Conservation (phyloP, 2,329 filamentous ascomycete genomes). For the Tolypocladium endophyticum region DNA sequence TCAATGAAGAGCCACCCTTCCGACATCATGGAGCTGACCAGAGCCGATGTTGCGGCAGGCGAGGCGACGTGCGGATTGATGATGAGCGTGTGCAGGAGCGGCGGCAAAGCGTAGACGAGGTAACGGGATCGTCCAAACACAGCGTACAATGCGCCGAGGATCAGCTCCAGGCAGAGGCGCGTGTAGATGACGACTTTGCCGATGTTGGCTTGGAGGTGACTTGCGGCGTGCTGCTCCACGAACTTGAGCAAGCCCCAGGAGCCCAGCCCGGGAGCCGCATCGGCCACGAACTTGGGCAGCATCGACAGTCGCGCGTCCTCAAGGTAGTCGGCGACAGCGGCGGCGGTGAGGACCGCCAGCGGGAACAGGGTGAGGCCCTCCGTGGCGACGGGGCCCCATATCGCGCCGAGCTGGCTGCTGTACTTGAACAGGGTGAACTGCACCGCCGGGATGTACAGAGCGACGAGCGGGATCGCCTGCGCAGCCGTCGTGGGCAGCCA, state of each 20-base stretch:
- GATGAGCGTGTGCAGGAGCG: slow-evolving; percentile 58
- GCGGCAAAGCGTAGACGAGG: slow-evolving; percentile 57
- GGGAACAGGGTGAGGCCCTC: slow-evolving; percentile 66
- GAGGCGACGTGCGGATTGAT: slow-evolving; percentile 66
- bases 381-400: slow-evolving; percentile 64
- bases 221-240: slow-evolving; percentile 29
- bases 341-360: slow-evolving; percentile 51
- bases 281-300: slow-evolving; percentile 46
- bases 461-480: slow-evolving; percentile 58
- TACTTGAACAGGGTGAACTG: slow-evolving; percentile 62
- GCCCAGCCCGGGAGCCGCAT: slow-evolving; percentile 54
- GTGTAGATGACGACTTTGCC: slow-evolving; percentile 56
- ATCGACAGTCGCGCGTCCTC: slow-evolving; percentile 48
- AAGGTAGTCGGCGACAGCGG: slow-evolving; percentile 52
- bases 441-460: slow-evolving; percentile 61
- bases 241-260: slow-evolving; percentile 56
- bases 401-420: slow-evolving; percentile 56
- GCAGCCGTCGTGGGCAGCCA: slow-evolving; percentile 37
- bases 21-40: slow-evolving; percentile 56
- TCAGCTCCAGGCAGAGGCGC: slow-evolving; percentile 60
- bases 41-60: slow-evolving; percentile 42
- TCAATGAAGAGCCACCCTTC: slow-evolving; percentile 69
- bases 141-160: slow-evolving; percentile 55
- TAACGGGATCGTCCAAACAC: slow-evolving; percentile 58
- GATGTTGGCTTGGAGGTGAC: slow-evolving; percentile 37